Evolutionary conservation across 345 rosid species (phyloP), one percentile per base, ranked within the genome.

Genomic region (Eucalyptus lansdowneana): DNA sequence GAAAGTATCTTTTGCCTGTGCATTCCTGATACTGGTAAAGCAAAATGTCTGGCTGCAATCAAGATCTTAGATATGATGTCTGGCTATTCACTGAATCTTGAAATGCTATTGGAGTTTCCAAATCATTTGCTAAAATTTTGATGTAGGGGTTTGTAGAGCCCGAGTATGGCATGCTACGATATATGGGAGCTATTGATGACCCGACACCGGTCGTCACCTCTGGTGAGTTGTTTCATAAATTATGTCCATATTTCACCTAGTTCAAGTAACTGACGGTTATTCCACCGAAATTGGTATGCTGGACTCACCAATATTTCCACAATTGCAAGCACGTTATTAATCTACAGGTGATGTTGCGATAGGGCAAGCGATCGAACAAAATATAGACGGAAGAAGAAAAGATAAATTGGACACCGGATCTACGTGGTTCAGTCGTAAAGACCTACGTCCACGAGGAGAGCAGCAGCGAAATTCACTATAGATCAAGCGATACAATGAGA

Each of bases 111-210:
- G 62, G 51, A 54, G 19, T 37, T 67, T 0, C 5, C 40, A 16
- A 44, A 17, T 69, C 40, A 27, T 69, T 25, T 3, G 6, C 86
- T 85, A 76, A 50, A 50, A 86, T 90, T 90, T 86, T 86, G 90
- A 44, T 92, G 91, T 91, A 97, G 98, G 98, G 97, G 69, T 97
- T 97, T 91, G 99, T 96, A 11, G 98, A 97, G 50, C 97, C 95
- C 14, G 98, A 97, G 90, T 95, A 95, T 94, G 98, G 99, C 90
- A 96, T 97, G 96, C 90, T 97, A 93, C 93, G 95, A 45, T 94
- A 96, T 90, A 95, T 96, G 99, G 98, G 98, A 88, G 99, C 96
- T 47, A 95, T 96, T 89, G 97, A 96, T 94, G 99, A 95, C 91
- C 90, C 96, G 9, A 96, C 97, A 24, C 97, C 90, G n/a, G 94